Conservation (phyloP, 2,329 filamentous ascomycete genomes). For the Fusarium sp. region DNA sequence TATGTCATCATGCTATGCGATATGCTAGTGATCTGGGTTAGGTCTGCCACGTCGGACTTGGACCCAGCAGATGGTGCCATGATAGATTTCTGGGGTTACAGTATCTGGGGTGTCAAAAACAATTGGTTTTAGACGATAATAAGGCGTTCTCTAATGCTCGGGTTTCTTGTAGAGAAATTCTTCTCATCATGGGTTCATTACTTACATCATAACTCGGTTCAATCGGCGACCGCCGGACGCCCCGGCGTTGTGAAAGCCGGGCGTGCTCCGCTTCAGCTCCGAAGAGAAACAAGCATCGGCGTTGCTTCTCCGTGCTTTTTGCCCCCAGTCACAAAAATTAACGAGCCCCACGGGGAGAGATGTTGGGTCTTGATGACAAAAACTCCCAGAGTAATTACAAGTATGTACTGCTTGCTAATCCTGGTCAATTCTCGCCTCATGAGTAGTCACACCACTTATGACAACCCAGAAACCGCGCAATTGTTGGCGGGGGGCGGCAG, state of each 20-base stretch:
- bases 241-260: constrained; percentile 31
- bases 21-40: constrained; percentile 15
- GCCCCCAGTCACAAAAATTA: constrained; percentile 20
- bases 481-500: constrained; percentile 22
- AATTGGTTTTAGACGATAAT: no score
- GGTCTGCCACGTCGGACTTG: constrained; percentile 7
- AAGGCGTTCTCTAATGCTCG: background rate
- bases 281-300: constrained; percentile 22
- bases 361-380: constrained; percentile 16
- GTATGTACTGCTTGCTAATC: background rate
- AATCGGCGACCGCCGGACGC: constrained; percentile 32
- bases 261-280: constrained; percentile 42
- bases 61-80: constrained; percentile 24
- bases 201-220: constrained; percentile 6
- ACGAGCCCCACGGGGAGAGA: background rate
- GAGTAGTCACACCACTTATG: constrained; percentile 43
- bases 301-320: constrained; percentile 33
- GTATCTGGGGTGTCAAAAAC: constrained; percentile 15
- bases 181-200: constrained; percentile 10
- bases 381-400: background rate
- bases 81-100: constrained; percentile 19
- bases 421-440: constrained; percentile 2
- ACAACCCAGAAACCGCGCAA: constrained; percentile 39
- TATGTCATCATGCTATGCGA: constrained; percentile 33
- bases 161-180: background rate